A percentile compares a stretch with the other conserved stretches of the same genome.
Evolutionary conservation across 805 yeast genomes (phyloP).

Genomic region (Cyberlindnera petersonii): DNA sequence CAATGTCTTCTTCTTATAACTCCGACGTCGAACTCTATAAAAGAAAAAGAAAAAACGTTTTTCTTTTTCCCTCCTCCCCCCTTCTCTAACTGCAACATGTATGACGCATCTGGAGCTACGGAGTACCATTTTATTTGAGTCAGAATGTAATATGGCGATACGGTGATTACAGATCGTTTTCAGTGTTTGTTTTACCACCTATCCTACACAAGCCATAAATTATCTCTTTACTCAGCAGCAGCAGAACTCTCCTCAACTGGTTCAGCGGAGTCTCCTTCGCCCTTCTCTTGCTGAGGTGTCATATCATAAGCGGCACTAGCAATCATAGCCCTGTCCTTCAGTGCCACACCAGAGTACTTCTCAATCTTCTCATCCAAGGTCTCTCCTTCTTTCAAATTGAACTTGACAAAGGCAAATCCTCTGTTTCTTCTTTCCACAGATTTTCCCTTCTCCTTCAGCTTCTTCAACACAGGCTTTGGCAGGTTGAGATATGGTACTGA

Average conservation of each 20-base stretch:
- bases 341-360: conserved; percentile 59
- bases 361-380: conserved; percentile 62
- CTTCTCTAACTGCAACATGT: no score
- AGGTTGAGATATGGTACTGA: conserved; percentile 53
- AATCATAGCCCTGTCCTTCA: conserved; percentile 61
- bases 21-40: no score
- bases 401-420: conserved; percentile 64
- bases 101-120: no score
- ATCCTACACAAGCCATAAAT: no score
- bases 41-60: no score
- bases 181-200: no score
- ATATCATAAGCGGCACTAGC: conserved; percentile 75
- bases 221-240: background rate
- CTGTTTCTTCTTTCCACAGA: conserved; percentile 45
- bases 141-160: no score
- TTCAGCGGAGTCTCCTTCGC: conserved; percentile 3
- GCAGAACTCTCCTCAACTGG: conserved; percentile 14
- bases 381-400: conserved; percentile 33
- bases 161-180: no score
- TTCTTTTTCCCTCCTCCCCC: no score
- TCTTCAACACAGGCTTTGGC: conserved; percentile 40
- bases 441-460: conserved; percentile 42
- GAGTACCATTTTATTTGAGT: no score
- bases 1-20: no score
- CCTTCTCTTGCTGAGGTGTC: conserved; percentile 25